Conservation (phyloP, 75 land plant genomes). For the Ceratopteris richardii region DNA sequence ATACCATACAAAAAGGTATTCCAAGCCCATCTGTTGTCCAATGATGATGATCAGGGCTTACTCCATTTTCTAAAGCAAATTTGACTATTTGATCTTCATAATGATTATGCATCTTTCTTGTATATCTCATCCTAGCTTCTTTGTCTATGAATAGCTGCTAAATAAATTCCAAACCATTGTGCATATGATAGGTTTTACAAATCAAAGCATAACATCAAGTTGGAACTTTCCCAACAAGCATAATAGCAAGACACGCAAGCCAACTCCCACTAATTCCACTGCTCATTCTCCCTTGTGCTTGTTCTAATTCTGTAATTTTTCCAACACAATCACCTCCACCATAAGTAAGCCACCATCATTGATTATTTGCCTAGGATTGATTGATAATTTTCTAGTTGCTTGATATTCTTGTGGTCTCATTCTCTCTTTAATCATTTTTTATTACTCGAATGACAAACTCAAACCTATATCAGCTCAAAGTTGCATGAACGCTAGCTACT, state of each 20-base stretch:
- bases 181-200: conserved; percentile 86
- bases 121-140: no score
- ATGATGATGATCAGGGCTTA: no score
- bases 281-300: neutral
- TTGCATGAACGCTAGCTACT: conserved; percentile 80
- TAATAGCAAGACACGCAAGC: conserved; percentile 83
- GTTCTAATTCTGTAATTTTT: neutral
- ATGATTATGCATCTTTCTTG: no score
- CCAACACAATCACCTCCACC: neutral
- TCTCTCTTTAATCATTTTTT: neutral
- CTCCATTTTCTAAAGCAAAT: no score
- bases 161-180: no score
- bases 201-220: conserved; percentile 92
- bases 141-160: no score
- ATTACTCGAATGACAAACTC: conserved; percentile 13
- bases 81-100: no score
- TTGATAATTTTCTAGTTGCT: neutral
- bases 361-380: neutral
- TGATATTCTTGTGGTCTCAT: neutral
- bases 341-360: neutral
- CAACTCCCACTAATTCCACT: conserved; percentile 57
- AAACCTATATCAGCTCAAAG: conserved; percentile 86
- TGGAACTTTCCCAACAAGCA: conserved; percentile 98
- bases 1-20: no score
- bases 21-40: no score